phyloP scores from a whole-genome alignment of 306 rosid genomes.

The Cicer cuneatum region DNA sequence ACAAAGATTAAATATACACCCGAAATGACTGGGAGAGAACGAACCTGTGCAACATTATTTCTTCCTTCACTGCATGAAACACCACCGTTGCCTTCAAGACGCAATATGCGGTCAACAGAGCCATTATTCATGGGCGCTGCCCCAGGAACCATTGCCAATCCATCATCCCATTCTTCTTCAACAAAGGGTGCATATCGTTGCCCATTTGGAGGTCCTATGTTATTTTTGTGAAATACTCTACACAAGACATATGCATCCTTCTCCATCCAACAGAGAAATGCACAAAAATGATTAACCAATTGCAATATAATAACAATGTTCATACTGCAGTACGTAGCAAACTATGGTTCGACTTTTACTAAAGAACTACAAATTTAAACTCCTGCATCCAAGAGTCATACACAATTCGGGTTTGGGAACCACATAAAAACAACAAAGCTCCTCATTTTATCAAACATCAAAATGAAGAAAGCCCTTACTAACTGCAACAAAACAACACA shows the following conservation, averaged over 20 bases:
- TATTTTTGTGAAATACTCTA: slow-evolving; percentile 98
- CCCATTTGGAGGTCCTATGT: slow-evolving; percentile 98
- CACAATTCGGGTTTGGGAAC: slow-evolving; percentile 43
- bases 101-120: slow-evolving; percentile 42
- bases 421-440: slow-evolving; percentile 39
- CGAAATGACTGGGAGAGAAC: slow-evolving; percentile 32
- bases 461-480: slow-evolving; percentile 39
- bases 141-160: slow-evolving; percentile 68
- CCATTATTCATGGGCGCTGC: slow-evolving; percentile 49
- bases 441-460: slow-evolving; percentile 41
- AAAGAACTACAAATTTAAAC: slow-evolving; percentile 49
- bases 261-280: slow-evolving; percentile 58
- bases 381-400: slow-evolving; percentile 48
- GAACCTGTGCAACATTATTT: slow-evolving; percentile 52
- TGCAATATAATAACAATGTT: slow-evolving; percentile 49
- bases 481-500: slow-evolving; percentile 35
- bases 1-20: not conserved
- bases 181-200: slow-evolving; percentile 97
- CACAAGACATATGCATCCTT: slow-evolving; percentile 96
- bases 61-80: slow-evolving; percentile 48
- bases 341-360: slow-evolving; percentile 32
- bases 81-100: slow-evolving; percentile 48
- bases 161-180: slow-evolving; percentile 97
- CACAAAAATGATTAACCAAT: slow-evolving; percentile 42
- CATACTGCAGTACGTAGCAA: slow-evolving; percentile 43